Base-by-base conservation (phyloP, 306 rosid genomes). In the Vicia sativa region DNA sequence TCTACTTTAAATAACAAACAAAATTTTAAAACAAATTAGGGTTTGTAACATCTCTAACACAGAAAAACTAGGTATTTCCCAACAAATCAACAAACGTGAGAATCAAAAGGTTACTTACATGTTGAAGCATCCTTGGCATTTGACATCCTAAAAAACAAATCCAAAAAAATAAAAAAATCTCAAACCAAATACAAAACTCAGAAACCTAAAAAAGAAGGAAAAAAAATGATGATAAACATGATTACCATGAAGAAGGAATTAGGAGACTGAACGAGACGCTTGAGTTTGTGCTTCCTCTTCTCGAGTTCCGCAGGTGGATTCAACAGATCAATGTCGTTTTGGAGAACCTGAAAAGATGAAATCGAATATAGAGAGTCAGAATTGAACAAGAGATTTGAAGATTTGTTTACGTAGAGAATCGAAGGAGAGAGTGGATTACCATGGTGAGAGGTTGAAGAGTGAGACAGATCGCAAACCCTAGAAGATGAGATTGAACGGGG, bases 161-260 rank as follows among this genome's bases (percentile, higher is more conserved):
- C 31, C 46, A 2, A 23, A 38, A 9, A 44, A 23, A 25, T 23
- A 68, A 37, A 1, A 7, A 15, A 26, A 8, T 12, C 25, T 21
- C 21, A 14, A 46, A 34, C 26, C 10, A 0, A 39, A 15, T 39
- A 29, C 1, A 34, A 34, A 34, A 34, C 9, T 1, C 38, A n/a
- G n/a, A n/a, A n/a, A n/a, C n/a, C n/a, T n/a, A n/a, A n/a, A n/a
- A n/a, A n/a, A n/a, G n/a, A n/a, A n/a, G n/a, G n/a, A n/a, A n/a
- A n/a, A n/a, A n/a, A n/a, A n/a, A n/a, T n/a, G 29, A 12, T 11
- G 35, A 7, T 11, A 43, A 7, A 11, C 15, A 14, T 3, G 9
- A 74, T 72, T 72, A 83, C 92, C 70, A 78, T 89, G 88, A 82
- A 79, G 74, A 82, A 80, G 0, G 79, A 75, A 18, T 75, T 75